Conservation (phyloP, 164 flowering plant species). For the Brasenia schreberi region DNA sequence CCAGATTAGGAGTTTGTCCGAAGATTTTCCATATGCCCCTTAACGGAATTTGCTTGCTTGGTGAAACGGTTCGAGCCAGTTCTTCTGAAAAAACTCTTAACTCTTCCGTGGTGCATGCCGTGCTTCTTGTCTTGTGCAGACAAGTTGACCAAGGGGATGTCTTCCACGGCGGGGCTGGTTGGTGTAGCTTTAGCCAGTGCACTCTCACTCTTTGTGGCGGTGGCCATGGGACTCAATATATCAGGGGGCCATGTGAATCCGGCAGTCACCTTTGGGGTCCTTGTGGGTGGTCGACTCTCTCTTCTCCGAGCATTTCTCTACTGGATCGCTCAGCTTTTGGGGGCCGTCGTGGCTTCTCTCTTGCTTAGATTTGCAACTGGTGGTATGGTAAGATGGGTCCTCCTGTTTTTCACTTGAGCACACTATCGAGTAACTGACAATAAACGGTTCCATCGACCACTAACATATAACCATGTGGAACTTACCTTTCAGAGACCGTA, state of each 20-base stretch:
- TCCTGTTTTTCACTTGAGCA: background rate
- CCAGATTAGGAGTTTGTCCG: no score
- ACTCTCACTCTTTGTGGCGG: conserved; percentile 42
- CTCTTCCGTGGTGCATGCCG: no score
- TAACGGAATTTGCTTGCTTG: no score
- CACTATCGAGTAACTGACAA: no score
- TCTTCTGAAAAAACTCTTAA: no score
- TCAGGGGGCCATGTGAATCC: conserved; percentile 82
- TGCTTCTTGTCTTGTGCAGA: conserved; percentile 2
- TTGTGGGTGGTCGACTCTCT: conserved; percentile 57
- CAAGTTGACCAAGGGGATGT: conserved; percentile 5
- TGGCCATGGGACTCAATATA: conserved; percentile 35
- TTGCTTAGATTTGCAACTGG: conserved; percentile 38
- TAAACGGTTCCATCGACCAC: no score
- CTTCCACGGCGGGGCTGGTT: conserved; percentile 10
- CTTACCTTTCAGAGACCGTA: conserved; percentile 6
- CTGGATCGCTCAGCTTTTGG: conserved; percentile 71
- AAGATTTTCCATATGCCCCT: no score
- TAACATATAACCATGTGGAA: no score
- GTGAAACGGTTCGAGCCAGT: no score
- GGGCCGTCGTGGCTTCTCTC: conserved; percentile 46
- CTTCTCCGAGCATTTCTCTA: conserved; percentile 46
- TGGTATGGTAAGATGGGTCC: conserved; percentile 36
- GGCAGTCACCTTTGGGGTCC: conserved; percentile 65
- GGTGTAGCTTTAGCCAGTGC: conserved; percentile 44